Base-by-base conservation (phyloP, 208 protist species). In the Leishmania arabica region DNA sequence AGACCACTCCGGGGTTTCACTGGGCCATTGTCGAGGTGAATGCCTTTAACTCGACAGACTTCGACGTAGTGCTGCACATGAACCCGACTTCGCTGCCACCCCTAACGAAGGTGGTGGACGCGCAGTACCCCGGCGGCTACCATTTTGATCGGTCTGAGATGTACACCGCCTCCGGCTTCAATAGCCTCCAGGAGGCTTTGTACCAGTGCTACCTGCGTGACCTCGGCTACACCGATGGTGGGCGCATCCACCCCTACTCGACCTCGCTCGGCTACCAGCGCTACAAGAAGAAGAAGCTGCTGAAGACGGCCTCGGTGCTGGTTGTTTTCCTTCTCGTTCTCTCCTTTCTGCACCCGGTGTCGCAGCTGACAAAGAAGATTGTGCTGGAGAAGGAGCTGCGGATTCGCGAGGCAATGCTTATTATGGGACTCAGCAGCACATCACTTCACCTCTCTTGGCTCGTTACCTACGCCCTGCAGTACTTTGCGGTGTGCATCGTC, bases 321-420 rank as follows among this genome's bases (percentile, higher is more conserved):
- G 78, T 89, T n/a, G 83, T 87, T 49, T 88, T 94, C 54, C 86
- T 97, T 73, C 75, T 95, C 56, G 92, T 94, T 1, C 84, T 97
- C 54, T 86, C 84, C 49, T 97, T 93, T 72, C 84, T 97, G 31
- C 95, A 95, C 85, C 90, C 92, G 9, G 86, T 97, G 3, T 88
- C 87, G n/a, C 91, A 93, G 87, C 83, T 92, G 79, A 92, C 92
- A 11, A 95, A 91, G 80, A 86, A 84, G 17, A 88, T 97, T 65
- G 94, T 97, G 60, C 56, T 93, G 62, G 93, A 98, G 78, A 98
- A 98, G 84, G 95, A 98, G 82, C 73, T 95, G 75, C 92, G 91
- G 42, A 88, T 98, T 34, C 90, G 92, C 37, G 91, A 98, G 80
- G 88, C 91, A 37, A 92, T 97, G 88, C 83, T 95, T n/a, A 97